These are phyloP conservation scores for Rhodofomes roseus DNA, from an alignment of 1,284 basidiomycete species.

Conservation along the genomic window DNA sequence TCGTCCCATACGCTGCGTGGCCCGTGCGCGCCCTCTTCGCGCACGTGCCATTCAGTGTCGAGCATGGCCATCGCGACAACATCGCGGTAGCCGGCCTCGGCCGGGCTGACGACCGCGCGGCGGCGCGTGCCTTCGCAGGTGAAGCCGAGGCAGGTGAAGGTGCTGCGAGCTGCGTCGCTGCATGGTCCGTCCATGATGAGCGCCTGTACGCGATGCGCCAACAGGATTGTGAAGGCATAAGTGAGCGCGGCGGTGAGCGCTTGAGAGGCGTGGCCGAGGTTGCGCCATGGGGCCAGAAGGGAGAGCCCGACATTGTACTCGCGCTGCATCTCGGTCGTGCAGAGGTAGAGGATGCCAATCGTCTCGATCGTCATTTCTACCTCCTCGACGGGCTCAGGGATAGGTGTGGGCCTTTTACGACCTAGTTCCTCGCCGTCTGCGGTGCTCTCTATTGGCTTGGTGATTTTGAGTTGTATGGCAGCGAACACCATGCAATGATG, in stretches of 20 bases:
- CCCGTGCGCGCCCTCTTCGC: constrained; percentile 18
- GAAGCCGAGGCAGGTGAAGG: constrained; percentile 39
- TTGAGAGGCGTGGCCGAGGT: constrained; percentile 39
- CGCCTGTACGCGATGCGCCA: constrained; percentile 46
- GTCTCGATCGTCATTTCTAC: not conserved
- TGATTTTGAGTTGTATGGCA: not conserved
- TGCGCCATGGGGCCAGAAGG: constrained; percentile 31
- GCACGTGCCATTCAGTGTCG: constrained; percentile 57
- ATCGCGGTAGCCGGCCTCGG: constrained; percentile 47
- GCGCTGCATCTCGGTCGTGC: constrained; percentile 27
- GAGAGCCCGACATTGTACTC: constrained; percentile 52
- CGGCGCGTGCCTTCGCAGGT: constrained; percentile 56
- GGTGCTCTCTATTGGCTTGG: not conserved
- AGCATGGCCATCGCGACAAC: constrained; percentile 56
- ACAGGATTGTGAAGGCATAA: constrained; percentile 43
- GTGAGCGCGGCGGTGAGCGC: constrained; percentile 40
- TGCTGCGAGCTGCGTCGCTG: constrained; percentile 10
- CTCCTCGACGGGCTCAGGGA: not conserved
- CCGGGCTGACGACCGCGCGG: constrained; percentile 41
- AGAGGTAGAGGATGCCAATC: constrained; percentile 44
- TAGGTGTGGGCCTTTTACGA: too few species aligned
- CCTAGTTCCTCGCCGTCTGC: not conserved
- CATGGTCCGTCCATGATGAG: constrained; percentile 13
- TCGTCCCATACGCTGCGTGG: constrained; percentile 57
- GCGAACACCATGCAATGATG: constrained; percentile 9